These are phyloP conservation scores for Sporobolomyces pararoseus DNA, from an alignment of 768 basidiomycete species.

Conservation along the genomic window DNA sequence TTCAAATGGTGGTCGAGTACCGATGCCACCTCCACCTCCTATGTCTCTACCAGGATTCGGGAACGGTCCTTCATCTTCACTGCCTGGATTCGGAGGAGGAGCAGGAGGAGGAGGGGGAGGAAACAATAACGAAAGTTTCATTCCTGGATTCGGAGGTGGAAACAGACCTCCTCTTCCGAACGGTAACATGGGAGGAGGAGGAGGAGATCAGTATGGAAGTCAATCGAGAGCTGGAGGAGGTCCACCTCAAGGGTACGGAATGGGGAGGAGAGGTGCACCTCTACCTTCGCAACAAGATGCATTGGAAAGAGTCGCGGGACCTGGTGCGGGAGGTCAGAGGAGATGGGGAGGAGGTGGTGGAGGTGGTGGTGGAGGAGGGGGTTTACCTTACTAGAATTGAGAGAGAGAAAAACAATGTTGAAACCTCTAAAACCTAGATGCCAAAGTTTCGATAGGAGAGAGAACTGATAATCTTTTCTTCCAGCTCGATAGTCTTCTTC, in stretches of 20 bases:
- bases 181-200: neutral
- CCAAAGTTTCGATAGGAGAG: too few species aligned
- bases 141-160: constrained; percentile 51
- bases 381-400: neutral
- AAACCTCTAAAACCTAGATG: too few species aligned
- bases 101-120: too few species aligned
- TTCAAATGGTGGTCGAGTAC: too few species aligned
- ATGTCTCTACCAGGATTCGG: constrained; percentile 23
- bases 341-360: constrained; percentile 20
- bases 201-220: constrained; percentile 15
- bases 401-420: too few species aligned
- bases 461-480: too few species aligned
- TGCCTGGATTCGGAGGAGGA: constrained; percentile 38
- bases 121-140: constrained; percentile 57
- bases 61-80: constrained; percentile 34
- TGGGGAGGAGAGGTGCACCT: constrained; percentile 47
- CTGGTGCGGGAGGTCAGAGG: constrained; percentile 31
- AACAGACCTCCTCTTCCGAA: constrained; percentile 10
- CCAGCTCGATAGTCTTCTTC: too few species aligned
- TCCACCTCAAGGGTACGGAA: constrained; percentile 44
- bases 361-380: constrained; percentile 3
- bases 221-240: neutral
- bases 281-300: constrained; percentile 59
- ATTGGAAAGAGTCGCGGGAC: constrained; percentile 42
- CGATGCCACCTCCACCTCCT: constrained; percentile 14